Conservation (phyloP, 1,284 basidiomycete genomes). For the Boletus albobrunnescens region DNA sequence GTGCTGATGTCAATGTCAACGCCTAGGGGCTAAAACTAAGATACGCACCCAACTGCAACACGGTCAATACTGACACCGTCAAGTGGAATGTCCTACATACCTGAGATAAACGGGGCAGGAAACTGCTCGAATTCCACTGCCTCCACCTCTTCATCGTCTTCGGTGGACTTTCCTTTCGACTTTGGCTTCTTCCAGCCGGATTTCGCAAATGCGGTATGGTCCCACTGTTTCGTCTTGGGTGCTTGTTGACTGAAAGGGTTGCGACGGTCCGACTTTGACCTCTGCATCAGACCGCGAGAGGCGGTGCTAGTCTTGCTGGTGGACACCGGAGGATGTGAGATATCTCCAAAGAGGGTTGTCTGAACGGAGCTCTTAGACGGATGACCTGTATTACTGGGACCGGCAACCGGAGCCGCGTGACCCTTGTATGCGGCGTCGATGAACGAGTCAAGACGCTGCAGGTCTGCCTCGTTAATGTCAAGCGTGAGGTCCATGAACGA, state of each 20-base stretch:
- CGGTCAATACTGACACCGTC: slow-evolving; percentile 12
- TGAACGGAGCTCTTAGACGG: slow-evolving; percentile 47
- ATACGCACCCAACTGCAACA: slow-evolving; percentile 46
- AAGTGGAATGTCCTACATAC: slow-evolving; percentile 38
- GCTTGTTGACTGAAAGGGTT: slow-evolving; percentile 52
- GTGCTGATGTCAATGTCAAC: slow-evolving; percentile 6
- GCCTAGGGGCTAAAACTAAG: neutral
- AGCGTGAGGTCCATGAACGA: slow-evolving; percentile 56
- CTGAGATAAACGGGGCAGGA: slow-evolving; percentile 66
- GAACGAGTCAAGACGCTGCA: slow-evolving; percentile 50
- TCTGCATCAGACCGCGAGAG: slow-evolving; percentile 36
- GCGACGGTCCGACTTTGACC: slow-evolving; percentile 42
- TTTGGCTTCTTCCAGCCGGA: slow-evolving; percentile 60
- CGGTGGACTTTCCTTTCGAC: slow-evolving; percentile 48
- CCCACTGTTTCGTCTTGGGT: slow-evolving; percentile 77
- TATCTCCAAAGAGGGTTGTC: slow-evolving; percentile 61
- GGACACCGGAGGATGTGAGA: slow-evolving; percentile 38
- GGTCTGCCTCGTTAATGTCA: slow-evolving; percentile 51
- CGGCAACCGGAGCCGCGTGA: slow-evolving; percentile 35
- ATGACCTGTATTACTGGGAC: slow-evolving; percentile 39
- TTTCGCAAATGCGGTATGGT: slow-evolving; percentile 79
- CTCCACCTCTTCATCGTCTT: slow-evolving; percentile 49
- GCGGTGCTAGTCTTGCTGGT: slow-evolving; percentile 27
- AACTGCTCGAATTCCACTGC: slow-evolving; percentile 76
- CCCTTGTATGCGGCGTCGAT: slow-evolving; percentile 44